Conservation (phyloP, 495 filamentous ascomycete species). For the Jackrogersella minutella region DNA sequence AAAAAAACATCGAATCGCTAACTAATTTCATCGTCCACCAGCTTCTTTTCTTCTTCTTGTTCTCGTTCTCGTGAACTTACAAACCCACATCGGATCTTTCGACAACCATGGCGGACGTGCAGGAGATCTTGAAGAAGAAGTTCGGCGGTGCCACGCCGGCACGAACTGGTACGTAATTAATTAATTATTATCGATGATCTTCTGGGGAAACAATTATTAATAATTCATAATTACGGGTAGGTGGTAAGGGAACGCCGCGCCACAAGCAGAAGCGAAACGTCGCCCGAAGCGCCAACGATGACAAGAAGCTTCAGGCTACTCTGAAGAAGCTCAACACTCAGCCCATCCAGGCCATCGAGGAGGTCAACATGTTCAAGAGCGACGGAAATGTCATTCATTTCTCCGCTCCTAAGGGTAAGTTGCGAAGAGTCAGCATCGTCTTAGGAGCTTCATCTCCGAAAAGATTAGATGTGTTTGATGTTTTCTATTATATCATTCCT, state of each 20-base stretch:
- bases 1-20: neutral
- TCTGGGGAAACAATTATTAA: constrained; percentile 22
- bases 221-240: constrained; percentile 17
- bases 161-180: constrained; percentile 73
- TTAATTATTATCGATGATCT: constrained; percentile 22
- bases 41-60: constrained; percentile 3
- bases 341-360: constrained; percentile 98
- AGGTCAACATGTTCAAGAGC: constrained; percentile 99
- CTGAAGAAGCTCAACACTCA: constrained; percentile 96
- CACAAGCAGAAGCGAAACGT: constrained; percentile 98
- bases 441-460: neutral
- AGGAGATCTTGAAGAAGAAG: constrained; percentile 74
- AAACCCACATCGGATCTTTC: too few species aligned
- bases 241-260: constrained; percentile 97
- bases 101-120: constrained; percentile 69
- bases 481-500: neutral
- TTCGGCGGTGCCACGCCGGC: constrained; percentile 71
- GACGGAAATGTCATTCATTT: constrained; percentile 99
- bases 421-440: constrained; percentile 1
- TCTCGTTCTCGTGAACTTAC: too few species aligned
- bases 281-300: constrained; percentile 87
- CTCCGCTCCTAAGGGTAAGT: constrained; percentile 90
- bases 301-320: constrained; percentile 98
- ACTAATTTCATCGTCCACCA: constrained; percentile 12
- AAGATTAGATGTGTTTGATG: neutral